Evolutionary conservation across 208 protist species (phyloP).

Genomic region (Crithidia thermophila): DNA sequence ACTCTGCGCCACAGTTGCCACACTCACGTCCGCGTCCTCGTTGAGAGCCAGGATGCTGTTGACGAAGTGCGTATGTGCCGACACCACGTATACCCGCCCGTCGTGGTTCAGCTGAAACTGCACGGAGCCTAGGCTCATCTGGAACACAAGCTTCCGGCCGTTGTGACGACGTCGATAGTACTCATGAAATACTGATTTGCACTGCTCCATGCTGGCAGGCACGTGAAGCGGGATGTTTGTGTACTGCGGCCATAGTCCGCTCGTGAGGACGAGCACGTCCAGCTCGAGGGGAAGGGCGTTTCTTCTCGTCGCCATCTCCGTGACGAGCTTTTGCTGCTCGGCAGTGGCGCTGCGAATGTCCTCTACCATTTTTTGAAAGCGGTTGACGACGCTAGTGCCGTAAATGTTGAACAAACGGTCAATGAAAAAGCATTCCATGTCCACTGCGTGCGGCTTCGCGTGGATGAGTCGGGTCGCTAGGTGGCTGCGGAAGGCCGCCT

Average conservation of each 20-base stretch:
- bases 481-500: conserved; percentile 54
- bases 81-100: conserved; percentile 44
- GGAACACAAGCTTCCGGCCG: conserved; percentile 70
- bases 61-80: conserved; percentile 72
- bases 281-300: conserved; percentile 59
- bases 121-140: conserved; percentile 66
- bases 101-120: conserved; percentile 51
- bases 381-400: conserved; percentile 51
- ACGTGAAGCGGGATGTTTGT: conserved; percentile 40
- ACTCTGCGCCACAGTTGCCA: conserved; percentile 9
- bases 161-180: conserved; percentile 76
- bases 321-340: conserved; percentile 28
- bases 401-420: conserved; percentile 52
- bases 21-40: conserved; percentile 25
- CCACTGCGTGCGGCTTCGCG: conserved; percentile 43
- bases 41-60: conserved; percentile 65
- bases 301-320: conserved; percentile 25
- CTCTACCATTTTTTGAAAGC: conserved; percentile 74
- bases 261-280: conserved; percentile 62
- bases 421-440: conserved; percentile 54
- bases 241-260: conserved; percentile 69
- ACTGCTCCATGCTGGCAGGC: conserved; percentile 55
- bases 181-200: conserved; percentile 50
- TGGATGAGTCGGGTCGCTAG: conserved; percentile 65
- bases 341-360: conserved; percentile 41